phyloP scores from a whole-genome alignment of 2,329 filamentous ascomycete genomes.

The Neonectria faginata region DNA sequence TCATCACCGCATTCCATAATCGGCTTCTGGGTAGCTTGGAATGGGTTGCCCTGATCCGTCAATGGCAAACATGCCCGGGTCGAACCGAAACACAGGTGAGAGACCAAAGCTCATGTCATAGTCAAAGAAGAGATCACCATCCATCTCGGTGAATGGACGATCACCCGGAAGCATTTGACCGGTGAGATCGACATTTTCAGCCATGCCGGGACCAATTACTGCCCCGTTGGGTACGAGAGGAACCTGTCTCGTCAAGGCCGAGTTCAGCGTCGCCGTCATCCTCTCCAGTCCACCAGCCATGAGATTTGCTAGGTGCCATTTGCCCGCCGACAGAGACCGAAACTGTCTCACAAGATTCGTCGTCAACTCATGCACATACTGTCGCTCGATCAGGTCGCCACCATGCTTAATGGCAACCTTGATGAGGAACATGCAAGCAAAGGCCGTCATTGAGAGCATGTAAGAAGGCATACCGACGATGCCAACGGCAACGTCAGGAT shows the following conservation, averaged over 20 bases:
- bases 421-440: slow-evolving; percentile 64
- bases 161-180: slow-evolving; percentile 36
- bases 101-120: slow-evolving; percentile 48
- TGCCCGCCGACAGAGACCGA: slow-evolving; percentile 54
- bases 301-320: slow-evolving; percentile 61
- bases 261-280: slow-evolving; percentile 45
- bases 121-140: slow-evolving; percentile 45
- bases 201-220: slow-evolving; percentile 23
- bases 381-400: slow-evolving; percentile 56
- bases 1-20: slow-evolving; percentile 39
- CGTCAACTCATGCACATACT: slow-evolving; percentile 54
- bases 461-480: slow-evolving; percentile 62
- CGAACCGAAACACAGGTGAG: slow-evolving; percentile 45
- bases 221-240: slow-evolving; percentile 20
- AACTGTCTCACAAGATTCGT: slow-evolving; percentile 56
- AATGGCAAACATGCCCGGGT: slow-evolving; percentile 43
- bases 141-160: slow-evolving; percentile 41
- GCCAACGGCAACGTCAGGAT: slow-evolving; percentile 55
- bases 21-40: slow-evolving; percentile 40
- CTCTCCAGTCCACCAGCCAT: slow-evolving; percentile 62
- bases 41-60: slow-evolving; percentile 41
- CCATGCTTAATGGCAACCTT: slow-evolving; percentile 59
- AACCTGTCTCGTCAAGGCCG: slow-evolving; percentile 31
- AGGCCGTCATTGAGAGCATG: slow-evolving; percentile 64
- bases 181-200: slow-evolving; percentile 35